Base-by-base conservation (phyloP, 1,139 yeast genomes). In the Suhomyces chickasaworum region DNA sequence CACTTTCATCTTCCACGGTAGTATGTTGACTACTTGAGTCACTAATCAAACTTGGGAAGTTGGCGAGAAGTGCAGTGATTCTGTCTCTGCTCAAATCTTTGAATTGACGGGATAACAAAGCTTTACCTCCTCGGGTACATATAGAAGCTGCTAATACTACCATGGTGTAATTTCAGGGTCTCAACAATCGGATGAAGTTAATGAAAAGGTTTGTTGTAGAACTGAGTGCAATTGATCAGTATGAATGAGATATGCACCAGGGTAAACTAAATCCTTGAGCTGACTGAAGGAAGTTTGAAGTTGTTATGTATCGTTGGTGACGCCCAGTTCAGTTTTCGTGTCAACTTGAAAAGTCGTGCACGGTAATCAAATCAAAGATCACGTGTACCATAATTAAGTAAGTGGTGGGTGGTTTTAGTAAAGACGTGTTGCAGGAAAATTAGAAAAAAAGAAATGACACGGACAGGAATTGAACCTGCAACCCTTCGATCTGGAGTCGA, bases 61-160 rank as follows among this genome's bases (percentile, higher is more conserved):
- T 86, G 33, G 97, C 86, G 61, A 95, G 75, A 55, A 93, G 75
- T 39, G 90, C 88, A 39, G 95, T 86, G 59, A 91, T 91, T 56
- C 96, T 78, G 61, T 91, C 96, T 63, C 85, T 86, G 42, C 89
- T 77, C 59, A 93, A 71, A 55, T 90, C 97, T 53, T 84, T 80
- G 71, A 93, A 95, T 71, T 90, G 99, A 63, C 99, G 84, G 29
- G 97, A 89, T 48, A 95, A 73, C 54, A 95, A 81, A 32, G 97
- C 91, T 61, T 90, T 93, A 50, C 99, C 99, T 49, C 95, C 89
- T 59, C 95, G 88, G 42, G 97, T 88, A 67, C 97, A 89, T 58
- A 93, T 88, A 42, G 97, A 88, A 47, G 97, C 97, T 46, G 99
- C 96, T 65, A 93, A 78, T 45, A 93, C 77, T 16, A 56, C 67